Percentiles rank a stretch among this genome's conserved stretches.
phyloP scores from a whole-genome alignment of 2,329 filamentous ascomycete genomes.

The Thelonectria discophora region DNA sequence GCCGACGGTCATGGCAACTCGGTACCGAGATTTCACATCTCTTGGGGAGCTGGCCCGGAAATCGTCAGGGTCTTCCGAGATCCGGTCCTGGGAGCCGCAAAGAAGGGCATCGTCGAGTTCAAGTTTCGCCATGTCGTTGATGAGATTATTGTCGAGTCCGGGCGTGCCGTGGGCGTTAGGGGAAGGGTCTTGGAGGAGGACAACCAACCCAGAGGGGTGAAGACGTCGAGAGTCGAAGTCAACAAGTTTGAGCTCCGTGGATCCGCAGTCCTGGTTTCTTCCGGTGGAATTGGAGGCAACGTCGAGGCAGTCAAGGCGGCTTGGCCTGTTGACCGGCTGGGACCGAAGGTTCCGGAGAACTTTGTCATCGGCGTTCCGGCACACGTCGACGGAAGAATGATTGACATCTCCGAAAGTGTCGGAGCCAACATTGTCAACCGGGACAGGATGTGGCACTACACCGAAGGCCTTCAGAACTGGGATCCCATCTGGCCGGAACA shows the following conservation, averaged over 20 bases:
- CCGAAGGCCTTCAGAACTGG: constrained; percentile 70
- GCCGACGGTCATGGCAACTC: constrained; percentile 69
- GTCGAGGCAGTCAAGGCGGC: constrained; percentile 66
- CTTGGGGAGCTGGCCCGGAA: constrained; percentile 70
- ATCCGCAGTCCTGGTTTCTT: constrained; percentile 62
- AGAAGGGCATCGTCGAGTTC: constrained; percentile 63
- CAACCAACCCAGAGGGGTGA: constrained; percentile 59
- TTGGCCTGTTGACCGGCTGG: constrained; percentile 67
- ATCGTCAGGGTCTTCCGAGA: constrained; percentile 66
- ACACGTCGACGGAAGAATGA: constrained; percentile 72
- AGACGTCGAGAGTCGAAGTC: constrained; percentile 57
- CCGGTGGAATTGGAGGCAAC: constrained; percentile 69
- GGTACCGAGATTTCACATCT: constrained; percentile 69
- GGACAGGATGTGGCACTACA: constrained; percentile 74
- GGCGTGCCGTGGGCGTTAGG: constrained; percentile 61
- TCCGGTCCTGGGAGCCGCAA: constrained; percentile 62
- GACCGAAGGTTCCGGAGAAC: constrained; percentile 62
- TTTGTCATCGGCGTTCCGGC: constrained; percentile 70
- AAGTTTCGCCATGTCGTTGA: constrained; percentile 66
- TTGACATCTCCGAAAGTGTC: constrained; percentile 61
- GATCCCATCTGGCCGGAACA: constrained; percentile 68
- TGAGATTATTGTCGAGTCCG: constrained; percentile 61
- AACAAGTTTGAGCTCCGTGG: constrained; percentile 64
- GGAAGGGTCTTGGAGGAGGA: constrained; percentile 63
- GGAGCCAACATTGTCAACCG: constrained; percentile 67